Percentiles rank a stretch among this genome's conserved stretches.
phyloP scores from a whole-genome alignment of 345 rosid species.

The Boechera divaricarpa region DNA sequence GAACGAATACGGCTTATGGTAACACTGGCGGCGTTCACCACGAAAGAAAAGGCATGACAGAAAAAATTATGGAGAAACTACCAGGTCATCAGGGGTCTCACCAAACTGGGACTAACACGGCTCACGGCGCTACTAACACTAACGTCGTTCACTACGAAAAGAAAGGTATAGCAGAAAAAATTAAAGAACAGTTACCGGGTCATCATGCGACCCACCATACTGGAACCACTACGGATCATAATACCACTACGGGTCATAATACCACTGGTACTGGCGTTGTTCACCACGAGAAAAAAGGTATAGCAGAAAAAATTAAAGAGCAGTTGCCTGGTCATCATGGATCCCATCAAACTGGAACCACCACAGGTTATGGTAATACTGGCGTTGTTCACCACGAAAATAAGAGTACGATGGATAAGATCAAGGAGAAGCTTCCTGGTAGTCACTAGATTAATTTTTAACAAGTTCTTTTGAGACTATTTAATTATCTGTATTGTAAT shows the following conservation, averaged over 20 bases:
- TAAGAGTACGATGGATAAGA: constrained; percentile 52
- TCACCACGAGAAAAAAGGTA: constrained; percentile 31
- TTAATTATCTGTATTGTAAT: background rate
- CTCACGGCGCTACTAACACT: background rate
- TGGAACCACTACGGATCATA: constrained; percentile 42
- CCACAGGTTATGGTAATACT: background rate
- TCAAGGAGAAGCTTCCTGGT: constrained; percentile 63
- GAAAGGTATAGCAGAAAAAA: background rate
- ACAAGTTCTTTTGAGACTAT: background rate
- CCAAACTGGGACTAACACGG: background rate
- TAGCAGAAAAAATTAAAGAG: constrained; percentile 51
- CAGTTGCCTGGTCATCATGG: constrained; percentile 55
- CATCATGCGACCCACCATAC: background rate
- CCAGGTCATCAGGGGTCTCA: constrained; percentile 45
- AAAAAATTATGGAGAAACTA: constrained; percentile 65
- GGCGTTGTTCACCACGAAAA: background rate
- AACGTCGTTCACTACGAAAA: background rate
- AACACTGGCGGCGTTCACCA: constrained; percentile 37
- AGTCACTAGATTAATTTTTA: background rate
- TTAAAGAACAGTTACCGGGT: background rate
- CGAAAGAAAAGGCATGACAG: constrained; percentile 62
- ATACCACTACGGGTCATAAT: too few relatives aligned
- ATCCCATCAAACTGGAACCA: constrained; percentile 34
- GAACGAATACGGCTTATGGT: constrained; percentile 38
- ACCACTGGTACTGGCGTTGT: background rate